A percentile compares a stretch with the other conserved stretches of the same genome.
Evolutionary conservation across 371 early-diverging fungal species (phyloP).

Genomic region (Mucor mucedo): DNA sequence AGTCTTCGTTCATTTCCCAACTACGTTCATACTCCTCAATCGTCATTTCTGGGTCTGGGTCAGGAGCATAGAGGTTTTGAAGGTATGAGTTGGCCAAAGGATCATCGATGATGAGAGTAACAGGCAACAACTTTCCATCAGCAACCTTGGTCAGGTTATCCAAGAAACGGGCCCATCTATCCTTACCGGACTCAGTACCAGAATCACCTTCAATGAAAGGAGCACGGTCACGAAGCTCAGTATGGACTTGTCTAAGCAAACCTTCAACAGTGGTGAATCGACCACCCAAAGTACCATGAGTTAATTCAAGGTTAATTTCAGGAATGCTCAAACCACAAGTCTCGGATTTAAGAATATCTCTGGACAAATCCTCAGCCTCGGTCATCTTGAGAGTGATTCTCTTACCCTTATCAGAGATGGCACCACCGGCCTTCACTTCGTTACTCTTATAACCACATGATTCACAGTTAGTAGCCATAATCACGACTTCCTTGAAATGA

Average conservation of each 20-base stretch:
- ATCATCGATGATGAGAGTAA: conserved; percentile 86
- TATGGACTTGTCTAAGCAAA: conserved; percentile 85
- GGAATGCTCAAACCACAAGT: conserved; percentile 91
- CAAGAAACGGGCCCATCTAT: conserved; percentile 72
- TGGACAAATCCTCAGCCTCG: conserved; percentile 85
- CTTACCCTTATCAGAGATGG: conserved; percentile 81
- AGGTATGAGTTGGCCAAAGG: conserved; percentile 89
- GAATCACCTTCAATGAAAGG: conserved; percentile 84
- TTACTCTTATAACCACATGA: conserved; percentile 93
- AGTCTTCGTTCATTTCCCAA: conserved; percentile 82
- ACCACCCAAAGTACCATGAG: conserved; percentile 94
- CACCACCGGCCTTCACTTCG: conserved; percentile 95
- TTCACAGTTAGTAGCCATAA: conserved; percentile 95
- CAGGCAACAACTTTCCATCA: conserved; percentile 63
- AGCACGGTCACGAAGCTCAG: conserved; percentile 76
- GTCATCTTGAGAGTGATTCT: conserved; percentile 81
- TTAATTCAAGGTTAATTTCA: conserved; percentile 84
- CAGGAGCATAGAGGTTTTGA: conserved; percentile 93
- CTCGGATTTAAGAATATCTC: conserved; percentile 95
- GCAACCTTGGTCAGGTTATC: conserved; percentile 66
- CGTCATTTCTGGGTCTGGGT: conserved; percentile 88
- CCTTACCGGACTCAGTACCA: conserved; percentile 55
- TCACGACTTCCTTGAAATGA: conserved; percentile 94
- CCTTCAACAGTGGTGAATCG: conserved; percentile 97
- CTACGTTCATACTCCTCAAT: conserved; percentile 87